Evolutionary conservation across 108 stramenopile genomes (phyloP).

Genomic region (Parietichytrium sp.): DNA sequence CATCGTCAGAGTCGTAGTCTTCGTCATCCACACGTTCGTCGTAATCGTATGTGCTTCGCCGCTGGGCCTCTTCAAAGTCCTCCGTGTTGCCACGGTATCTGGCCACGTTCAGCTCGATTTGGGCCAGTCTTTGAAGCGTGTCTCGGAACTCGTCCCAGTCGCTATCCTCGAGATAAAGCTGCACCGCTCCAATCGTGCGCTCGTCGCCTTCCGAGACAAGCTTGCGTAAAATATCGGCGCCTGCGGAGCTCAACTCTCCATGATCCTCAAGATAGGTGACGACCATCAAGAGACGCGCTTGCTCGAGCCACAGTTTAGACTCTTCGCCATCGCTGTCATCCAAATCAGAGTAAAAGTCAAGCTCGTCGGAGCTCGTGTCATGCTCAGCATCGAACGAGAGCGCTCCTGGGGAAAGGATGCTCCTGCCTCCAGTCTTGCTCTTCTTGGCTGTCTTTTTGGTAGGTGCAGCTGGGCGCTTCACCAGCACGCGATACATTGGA

Average conservation of each 20-base stretch:
- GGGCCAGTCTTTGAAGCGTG: constrained; percentile 3
- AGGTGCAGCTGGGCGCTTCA: background rate
- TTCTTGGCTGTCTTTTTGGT: background rate
- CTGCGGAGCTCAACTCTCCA: background rate
- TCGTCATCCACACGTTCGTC: too few species aligned
- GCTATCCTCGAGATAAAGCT: background rate
- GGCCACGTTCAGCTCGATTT: background rate
- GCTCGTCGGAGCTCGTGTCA: background rate
- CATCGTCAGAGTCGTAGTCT: background rate
- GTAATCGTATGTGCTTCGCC: too few species aligned
- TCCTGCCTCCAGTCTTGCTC: background rate
- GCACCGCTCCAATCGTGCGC: background rate
- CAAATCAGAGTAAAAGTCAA: background rate
- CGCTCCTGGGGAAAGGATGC: background rate
- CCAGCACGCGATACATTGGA: background rate
- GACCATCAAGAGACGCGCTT: background rate
- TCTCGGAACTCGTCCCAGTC: constrained; percentile 20
- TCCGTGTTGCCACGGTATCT: background rate
- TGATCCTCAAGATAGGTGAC: constrained; percentile 13
- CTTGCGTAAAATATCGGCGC: background rate
- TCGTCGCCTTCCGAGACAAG: constrained; percentile 34
- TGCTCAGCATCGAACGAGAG: background rate
- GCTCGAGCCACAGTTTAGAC: constrained; percentile 25
- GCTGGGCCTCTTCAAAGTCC: background rate
- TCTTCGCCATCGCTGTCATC: background rate